phyloP scores from a whole-genome alignment of 495 filamentous ascomycete genomes.

The Bombardia bombarda region DNA sequence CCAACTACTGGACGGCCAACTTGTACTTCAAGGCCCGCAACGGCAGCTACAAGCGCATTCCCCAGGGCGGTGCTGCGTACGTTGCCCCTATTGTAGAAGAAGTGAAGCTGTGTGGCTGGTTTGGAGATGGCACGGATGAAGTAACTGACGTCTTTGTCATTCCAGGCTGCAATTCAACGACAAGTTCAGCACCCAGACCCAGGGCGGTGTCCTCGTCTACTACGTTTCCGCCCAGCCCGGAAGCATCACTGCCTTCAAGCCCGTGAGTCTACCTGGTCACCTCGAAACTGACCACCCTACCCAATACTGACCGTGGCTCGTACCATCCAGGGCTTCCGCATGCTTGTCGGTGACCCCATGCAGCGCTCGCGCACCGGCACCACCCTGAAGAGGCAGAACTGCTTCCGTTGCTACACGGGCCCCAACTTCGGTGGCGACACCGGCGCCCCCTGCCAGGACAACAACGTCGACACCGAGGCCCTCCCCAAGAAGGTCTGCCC shows the following conservation, averaged over 20 bases:
- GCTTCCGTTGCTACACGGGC: constrained; percentile 42
- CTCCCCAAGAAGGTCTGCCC: constrained; percentile 32
- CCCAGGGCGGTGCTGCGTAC: constrained; percentile 32
- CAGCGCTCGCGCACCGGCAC: constrained; percentile 29
- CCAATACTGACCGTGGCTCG: no score
- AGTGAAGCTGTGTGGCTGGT: neutral
- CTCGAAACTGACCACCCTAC: no score
- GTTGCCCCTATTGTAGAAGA: constrained; percentile 8
- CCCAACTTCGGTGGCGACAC: constrained; percentile 40
- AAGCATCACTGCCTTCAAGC: constrained; percentile 46
- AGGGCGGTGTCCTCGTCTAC: constrained; percentile 45
- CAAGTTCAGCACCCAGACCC: constrained; percentile 38
- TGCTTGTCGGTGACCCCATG: constrained; percentile 43
- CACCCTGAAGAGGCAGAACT: constrained; percentile 35
- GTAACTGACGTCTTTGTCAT: no score
- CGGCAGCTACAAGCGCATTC: constrained; percentile 35
- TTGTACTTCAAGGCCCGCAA: constrained; percentile 41
- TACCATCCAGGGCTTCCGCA: constrained; percentile 41
- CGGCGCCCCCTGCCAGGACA: constrained; percentile 35
- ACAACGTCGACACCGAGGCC: constrained; percentile 29
- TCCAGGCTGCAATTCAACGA: constrained; percentile 34
- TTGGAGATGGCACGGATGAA: neutral
- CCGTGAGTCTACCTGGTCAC: constrained; percentile 20
- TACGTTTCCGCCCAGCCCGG: constrained; percentile 46
- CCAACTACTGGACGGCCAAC: constrained; percentile 35